phyloP scores from a whole-genome alignment of 2,329 filamentous ascomycete genomes.

The Aspergillus neotritici region DNA sequence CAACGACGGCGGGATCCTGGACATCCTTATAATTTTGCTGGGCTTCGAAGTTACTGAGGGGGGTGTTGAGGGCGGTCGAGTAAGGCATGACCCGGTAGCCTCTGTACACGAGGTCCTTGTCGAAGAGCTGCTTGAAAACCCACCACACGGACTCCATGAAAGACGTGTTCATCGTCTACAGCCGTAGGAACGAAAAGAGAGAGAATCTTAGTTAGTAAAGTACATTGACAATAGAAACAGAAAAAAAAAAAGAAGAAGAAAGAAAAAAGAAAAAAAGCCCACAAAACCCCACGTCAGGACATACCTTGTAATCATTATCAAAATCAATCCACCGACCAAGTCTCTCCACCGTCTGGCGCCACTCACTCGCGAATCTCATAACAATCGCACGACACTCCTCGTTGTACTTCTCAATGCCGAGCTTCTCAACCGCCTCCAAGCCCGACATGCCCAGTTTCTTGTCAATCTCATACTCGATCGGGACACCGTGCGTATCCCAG shows the following conservation, averaged over 20 bases:
- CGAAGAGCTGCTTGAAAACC: constrained; percentile 89
- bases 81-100: constrained; percentile 93
- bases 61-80: constrained; percentile 82
- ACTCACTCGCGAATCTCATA: constrained; percentile 82
- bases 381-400: constrained; percentile 87
- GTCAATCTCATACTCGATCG: constrained; percentile 96
- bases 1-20: constrained; percentile 82
- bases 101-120: constrained; percentile 84
- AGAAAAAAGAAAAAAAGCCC: background rate
- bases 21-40: constrained; percentile 93
- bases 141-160: constrained; percentile 98
- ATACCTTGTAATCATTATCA: constrained; percentile 89
- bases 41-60: constrained; percentile 88
- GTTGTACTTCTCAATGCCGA: constrained; percentile 87
- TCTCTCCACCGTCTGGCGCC: constrained; percentile 80
- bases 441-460: constrained; percentile 89
- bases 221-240: background rate
- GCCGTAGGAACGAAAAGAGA: background rate
- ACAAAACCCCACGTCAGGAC: background rate
- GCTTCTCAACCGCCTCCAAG: constrained; percentile 76
- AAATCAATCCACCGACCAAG: constrained; percentile 96
- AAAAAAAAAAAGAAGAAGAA: background rate
- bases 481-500: constrained; percentile 92
- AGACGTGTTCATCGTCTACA: constrained; percentile 78
- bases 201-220: constrained; percentile 2